These are phyloP conservation scores for Elasticomyces elasticus DNA, from an alignment of 495 filamentous ascomycete species.

Conservation along the genomic window DNA sequence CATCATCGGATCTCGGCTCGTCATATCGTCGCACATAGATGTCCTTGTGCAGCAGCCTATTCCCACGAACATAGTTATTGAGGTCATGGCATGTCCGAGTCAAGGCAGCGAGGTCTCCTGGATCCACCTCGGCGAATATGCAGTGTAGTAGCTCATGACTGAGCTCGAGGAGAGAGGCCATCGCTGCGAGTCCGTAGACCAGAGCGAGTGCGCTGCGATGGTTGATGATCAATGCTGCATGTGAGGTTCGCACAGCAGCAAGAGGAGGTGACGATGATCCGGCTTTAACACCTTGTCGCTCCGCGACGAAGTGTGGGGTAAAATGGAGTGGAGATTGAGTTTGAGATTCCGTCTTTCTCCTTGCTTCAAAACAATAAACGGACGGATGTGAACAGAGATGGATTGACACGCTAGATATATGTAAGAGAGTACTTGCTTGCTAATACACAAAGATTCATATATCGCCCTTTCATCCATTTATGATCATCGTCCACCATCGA, in stretches of 20 bases:
- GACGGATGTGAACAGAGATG: no score
- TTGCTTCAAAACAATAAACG: no score
- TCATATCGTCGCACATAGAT: conserved; percentile 40
- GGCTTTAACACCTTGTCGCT: no score
- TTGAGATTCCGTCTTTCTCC: no score
- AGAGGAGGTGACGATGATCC: no score
- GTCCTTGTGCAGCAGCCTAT: conserved; percentile 42
- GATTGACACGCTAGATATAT: no score
- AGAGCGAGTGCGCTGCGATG: neutral
- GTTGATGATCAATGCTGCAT: neutral
- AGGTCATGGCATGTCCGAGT: conserved; percentile 40
- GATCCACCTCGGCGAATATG: conserved; percentile 45
- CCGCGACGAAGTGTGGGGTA: no score
- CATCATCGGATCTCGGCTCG: conserved; percentile 24
- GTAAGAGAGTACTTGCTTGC: no score
- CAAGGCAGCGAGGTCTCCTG: conserved; percentile 41
- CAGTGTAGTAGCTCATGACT: conserved; percentile 47
- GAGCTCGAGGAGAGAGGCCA: conserved; percentile 26
- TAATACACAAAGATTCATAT: no score
- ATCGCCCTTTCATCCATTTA: no score
- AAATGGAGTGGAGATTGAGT: no score
- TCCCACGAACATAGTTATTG: conserved; percentile 39
- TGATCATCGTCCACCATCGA: neutral
- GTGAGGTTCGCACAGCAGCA: neutral
- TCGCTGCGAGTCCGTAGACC: neutral